Evolutionary conservation across 2,329 filamentous ascomycete species (phyloP), one percentile per base, ranked within the genome.

Genomic region (Cadophora luteo-olivacea): DNA sequence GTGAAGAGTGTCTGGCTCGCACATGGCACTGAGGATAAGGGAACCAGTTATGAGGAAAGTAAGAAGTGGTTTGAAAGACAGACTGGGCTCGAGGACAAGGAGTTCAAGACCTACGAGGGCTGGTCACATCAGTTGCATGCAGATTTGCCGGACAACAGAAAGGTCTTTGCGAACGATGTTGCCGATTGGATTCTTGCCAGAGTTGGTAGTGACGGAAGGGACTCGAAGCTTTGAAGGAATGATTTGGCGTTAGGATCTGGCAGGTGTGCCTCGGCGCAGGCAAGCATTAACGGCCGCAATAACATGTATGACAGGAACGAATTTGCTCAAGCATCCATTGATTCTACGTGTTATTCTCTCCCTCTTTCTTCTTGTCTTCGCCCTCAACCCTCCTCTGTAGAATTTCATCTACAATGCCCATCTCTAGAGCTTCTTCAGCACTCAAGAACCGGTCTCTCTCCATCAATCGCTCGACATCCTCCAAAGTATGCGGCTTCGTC

Each of bases 401-500:
- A 69, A 99, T 94, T 81, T 95, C 90, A 79, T 99, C 96, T 70
- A 99, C 89, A 74, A 99, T 92, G 0, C 96, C 96, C 80, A 97
- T 87, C 62, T 97, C 93, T 75, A 93, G 84, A 9, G 96, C 96
- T 82, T 99, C 94, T 57, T 93, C 84, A 0, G 94, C 94, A 66
- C 91, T 91, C 86, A 99, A 87, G 75, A 97, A 98, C 77, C 96
- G 96, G 80, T 99, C 96, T 67, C 96, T 85, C 83, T 99, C 96
- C 95, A 99, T 98, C 79, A 97, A 87, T 78, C 91, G 93, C 80
- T 96, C 95, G 77, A 99, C 92, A 77, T 97, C 92, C 61, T 94
- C 90, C 45, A 97, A 77, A 41, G 85, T 89, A 79, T 93, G 90
- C 80, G 93, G 92, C 79, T 88, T 91, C 75, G 94, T 97, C 77